Evolutionary conservation across 768 basidiomycete genomes (phyloP).

Genomic region (Pulveroboletus ravenelii): DNA sequence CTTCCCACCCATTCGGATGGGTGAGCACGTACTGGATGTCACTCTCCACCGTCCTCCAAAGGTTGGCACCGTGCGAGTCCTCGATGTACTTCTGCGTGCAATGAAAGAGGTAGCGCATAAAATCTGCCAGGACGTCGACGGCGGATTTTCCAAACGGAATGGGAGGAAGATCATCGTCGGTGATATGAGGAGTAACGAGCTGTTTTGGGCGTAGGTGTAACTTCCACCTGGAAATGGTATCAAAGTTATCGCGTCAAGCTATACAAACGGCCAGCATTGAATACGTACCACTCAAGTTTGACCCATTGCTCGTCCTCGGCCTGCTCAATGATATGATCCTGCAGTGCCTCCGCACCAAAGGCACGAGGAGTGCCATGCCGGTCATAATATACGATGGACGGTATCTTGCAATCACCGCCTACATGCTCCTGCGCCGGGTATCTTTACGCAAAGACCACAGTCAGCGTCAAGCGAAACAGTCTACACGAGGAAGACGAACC

Average conservation of each 20-base stretch:
- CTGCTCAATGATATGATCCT: constrained; percentile 35
- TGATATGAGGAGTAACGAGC: constrained; percentile 27
- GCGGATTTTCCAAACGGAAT: constrained; percentile 40
- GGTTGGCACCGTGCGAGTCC: constrained; percentile 41
- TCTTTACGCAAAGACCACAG: constrained; percentile 11
- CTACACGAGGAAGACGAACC: constrained; percentile 22
- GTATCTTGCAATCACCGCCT: constrained; percentile 45
- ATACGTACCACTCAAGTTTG: constrained; percentile 41
- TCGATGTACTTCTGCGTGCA: constrained; percentile 45
- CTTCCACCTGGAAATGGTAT: constrained; percentile 28
- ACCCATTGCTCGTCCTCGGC: constrained; percentile 44
- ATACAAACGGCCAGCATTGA: background rate
- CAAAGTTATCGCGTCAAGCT: background rate
- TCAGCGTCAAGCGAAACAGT: constrained; percentile 4
- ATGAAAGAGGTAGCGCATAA: constrained; percentile 40
- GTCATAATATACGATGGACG: constrained; percentile 46
- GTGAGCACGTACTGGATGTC: constrained; percentile 49
- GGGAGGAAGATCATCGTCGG: constrained; percentile 34
- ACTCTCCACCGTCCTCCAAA: constrained; percentile 44
- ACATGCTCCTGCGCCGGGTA: constrained; percentile 42
- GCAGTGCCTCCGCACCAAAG: constrained; percentile 43
- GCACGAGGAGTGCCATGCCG: constrained; percentile 35
- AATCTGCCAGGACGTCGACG: constrained; percentile 44
- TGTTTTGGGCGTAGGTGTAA: constrained; percentile 37
- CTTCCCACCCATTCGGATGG: constrained; percentile 67